Conservation (phyloP, 441 rosid species). For the Kokia cookei region DNA sequence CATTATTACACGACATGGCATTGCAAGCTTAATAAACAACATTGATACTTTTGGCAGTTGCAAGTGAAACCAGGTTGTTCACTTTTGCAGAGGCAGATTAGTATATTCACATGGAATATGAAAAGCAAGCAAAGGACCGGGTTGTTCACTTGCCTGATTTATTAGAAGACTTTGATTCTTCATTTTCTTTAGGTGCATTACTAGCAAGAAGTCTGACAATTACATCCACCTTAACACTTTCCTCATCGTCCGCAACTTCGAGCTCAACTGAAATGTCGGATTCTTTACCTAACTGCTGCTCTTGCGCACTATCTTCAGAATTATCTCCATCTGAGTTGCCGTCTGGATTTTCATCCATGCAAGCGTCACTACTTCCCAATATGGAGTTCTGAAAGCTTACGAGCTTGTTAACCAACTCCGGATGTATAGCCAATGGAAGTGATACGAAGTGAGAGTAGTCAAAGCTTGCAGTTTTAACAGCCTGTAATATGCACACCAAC, state of each 20-base stretch:
- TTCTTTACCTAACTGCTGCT: constrained; percentile 10
- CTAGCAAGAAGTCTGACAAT: constrained; percentile 52
- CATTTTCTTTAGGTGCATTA: constrained; percentile 56
- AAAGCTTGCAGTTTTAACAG: constrained; percentile 52
- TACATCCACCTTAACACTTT: constrained; percentile 39
- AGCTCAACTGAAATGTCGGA: constrained; percentile 33
- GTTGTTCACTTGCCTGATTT: constrained; percentile 37
- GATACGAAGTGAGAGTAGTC: constrained; percentile 88
- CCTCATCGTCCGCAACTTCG: constrained; percentile 40
- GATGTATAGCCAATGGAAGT: constrained; percentile 82
- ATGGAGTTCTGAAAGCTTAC: constrained; percentile 52
- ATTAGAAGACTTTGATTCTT: constrained; percentile 42
- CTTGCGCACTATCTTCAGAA: constrained; percentile 23
- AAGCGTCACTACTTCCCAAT: constrained; percentile 22
- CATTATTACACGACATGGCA: background rate
- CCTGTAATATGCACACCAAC: constrained; percentile 32
- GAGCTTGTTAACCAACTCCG: constrained; percentile 74
- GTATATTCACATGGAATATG: background rate
- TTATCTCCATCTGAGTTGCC: constrained; percentile 34
- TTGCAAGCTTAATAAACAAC: background rate
- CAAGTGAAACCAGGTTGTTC: background rate
- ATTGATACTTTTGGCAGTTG: background rate
- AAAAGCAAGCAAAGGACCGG: background rate
- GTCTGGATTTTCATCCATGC: constrained; percentile 20
- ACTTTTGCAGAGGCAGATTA: background rate